Base-by-base conservation (phyloP, 2,329 filamentous ascomycete species). In the Botrytis porri region DNA sequence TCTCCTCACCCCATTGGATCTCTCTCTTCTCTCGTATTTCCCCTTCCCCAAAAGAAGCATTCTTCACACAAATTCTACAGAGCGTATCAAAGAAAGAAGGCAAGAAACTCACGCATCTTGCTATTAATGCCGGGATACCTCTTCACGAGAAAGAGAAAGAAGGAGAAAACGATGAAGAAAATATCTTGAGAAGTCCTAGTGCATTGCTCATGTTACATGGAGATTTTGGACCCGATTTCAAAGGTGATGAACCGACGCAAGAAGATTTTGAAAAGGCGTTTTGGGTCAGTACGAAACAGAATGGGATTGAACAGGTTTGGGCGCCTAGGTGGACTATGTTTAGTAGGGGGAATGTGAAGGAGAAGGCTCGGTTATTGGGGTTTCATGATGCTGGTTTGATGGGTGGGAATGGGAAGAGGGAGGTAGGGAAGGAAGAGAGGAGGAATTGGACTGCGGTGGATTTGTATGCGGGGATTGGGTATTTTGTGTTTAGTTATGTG, bases 261-360 rank as follows among this genome's bases (percentile, higher is more conserved):
- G 69, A 78, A 1, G 91, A 95, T 79, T 92, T 97, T 73, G 80
- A 84, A 0, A 73, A 81, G 1, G 91, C 94, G 0, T 88, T 97
- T 75, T 98, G 95, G 95, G 92, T 92, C 0, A 88, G 86, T 20
- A 90, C 92, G 7, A 88, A 86, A 70, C 94, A 97, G 80, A 93
- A 94, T 79, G 92, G 91, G 3, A 92, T 98, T 73, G 83, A 84
- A 51, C 95, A 98, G 83, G 90, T 88, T 2, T 98, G 95, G 95
- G 92, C 94, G 1, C 95, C 95, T 22, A 83, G 90, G 0, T 95
- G 94, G 86, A 97, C 94, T 39, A 98, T 98, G 95, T 98, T 98
- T 81, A 94, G 92, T 75, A 88, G 94, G 1, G 95, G 95, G 5
- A 98, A 98, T 81, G 85, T 98, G 74, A 92, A 90, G 69, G 95